Conservation (phyloP, 306 rosid genomes). For the Cicer bijugum region DNA sequence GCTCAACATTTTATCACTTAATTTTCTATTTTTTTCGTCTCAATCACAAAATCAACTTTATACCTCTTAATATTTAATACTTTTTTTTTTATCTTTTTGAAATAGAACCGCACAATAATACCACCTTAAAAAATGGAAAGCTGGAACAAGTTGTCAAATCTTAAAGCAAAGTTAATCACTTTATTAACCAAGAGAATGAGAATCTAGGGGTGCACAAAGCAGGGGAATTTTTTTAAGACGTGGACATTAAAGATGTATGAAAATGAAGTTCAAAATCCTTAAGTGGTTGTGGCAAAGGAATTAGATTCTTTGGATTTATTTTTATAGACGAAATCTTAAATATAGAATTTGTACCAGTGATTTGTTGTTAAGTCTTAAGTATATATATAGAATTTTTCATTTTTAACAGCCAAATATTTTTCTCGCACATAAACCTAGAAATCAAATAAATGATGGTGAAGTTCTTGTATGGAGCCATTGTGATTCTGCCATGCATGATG, state of each 20-base stretch:
- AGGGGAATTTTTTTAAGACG: slow-evolving; percentile 10
- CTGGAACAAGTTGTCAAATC: slow-evolving; percentile 62
- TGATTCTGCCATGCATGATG: not conserved
- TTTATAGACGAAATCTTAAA: not conserved
- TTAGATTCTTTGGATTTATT: slow-evolving; percentile 36
- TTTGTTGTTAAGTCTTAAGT: not conserved
- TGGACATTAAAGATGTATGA: slow-evolving; percentile 32
- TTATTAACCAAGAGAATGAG: slow-evolving; percentile 2
- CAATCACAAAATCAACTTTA: too few relatives aligned
- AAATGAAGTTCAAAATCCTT: slow-evolving; percentile 32
- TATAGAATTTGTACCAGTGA: not conserved
- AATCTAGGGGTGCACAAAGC: slow-evolving; percentile 42
- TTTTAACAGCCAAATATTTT: not conserved
- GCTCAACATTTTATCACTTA: too few relatives aligned
- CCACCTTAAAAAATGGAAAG: slow-evolving; percentile 32
- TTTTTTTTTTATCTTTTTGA: slow-evolving; percentile 12
- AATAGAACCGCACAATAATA: slow-evolving; percentile 34
- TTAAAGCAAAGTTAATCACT: slow-evolving; percentile 40
- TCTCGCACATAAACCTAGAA: not conserved
- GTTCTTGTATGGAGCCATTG: not conserved
- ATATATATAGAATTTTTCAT: not conserved
- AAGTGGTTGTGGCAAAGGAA: slow-evolving; percentile 32
- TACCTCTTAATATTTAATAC: too few relatives aligned
- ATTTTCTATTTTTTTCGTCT: too few relatives aligned
- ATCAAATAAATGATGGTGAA: not conserved